These are phyloP conservation scores for Talaromyces sp. DNA, from an alignment of 2,329 filamentous ascomycete genomes.

Conservation along the genomic window DNA sequence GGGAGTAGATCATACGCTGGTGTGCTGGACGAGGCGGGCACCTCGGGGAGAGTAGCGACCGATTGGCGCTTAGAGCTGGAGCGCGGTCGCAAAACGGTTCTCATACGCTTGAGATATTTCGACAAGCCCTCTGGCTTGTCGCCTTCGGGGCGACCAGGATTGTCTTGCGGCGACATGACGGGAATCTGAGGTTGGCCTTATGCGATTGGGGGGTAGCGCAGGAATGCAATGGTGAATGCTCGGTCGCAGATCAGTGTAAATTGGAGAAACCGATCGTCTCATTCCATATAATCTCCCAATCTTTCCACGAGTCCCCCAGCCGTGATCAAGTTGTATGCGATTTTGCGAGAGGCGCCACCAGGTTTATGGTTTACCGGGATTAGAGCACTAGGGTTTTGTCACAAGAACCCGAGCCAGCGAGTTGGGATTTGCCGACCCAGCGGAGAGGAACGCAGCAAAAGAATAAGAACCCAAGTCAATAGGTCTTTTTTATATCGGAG, in stretches of 20 bases:
- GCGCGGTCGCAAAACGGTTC: constrained; percentile 37
- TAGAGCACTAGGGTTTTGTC: neutral
- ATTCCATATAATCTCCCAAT: constrained; percentile 12
- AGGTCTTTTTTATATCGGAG: neutral
- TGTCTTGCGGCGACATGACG: constrained; percentile 30
- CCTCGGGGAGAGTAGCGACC: constrained; percentile 21
- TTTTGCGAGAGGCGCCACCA: neutral
- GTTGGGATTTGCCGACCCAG: constrained; percentile 2
- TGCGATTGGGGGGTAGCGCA: constrained; percentile 10
- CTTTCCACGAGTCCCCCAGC: neutral
- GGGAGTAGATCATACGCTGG: constrained; percentile 24
- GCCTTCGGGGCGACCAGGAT: constrained; percentile 19
- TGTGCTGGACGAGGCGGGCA: constrained; percentile 18
- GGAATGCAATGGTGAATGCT: constrained; percentile 18
- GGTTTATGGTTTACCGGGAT: neutral
- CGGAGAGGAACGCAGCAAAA: neutral
- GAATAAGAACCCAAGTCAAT: neutral
- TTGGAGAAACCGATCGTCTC: constrained; percentile 7
- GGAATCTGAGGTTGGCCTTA: constrained; percentile 13
- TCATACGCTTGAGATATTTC: constrained; percentile 45
- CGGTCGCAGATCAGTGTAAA: constrained; percentile 13
- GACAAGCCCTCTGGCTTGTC: constrained; percentile 38
- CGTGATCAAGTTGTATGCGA: neutral
- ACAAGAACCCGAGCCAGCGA: constrained; percentile 5
- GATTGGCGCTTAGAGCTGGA: constrained; percentile 34